Conservation (phyloP, 2,329 filamentous ascomycete genomes). For the Pseudogymnoascus pannorum region DNA sequence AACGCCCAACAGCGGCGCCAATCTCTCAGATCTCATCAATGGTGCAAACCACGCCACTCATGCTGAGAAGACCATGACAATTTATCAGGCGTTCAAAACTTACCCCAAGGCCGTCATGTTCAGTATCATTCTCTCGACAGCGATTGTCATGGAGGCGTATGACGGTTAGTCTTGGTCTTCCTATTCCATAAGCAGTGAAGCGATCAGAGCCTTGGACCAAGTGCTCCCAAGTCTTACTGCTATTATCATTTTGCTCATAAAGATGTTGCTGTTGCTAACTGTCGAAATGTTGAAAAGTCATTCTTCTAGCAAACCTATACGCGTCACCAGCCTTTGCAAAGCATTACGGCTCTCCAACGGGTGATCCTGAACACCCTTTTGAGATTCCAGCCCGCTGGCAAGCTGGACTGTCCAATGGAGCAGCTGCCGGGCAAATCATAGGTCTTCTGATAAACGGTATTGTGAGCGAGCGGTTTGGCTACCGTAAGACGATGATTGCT, state of each 20-base stretch:
- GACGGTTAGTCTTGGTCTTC: slow-evolving; percentile 22
- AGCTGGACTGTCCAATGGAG: slow-evolving; percentile 33
- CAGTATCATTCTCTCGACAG: slow-evolving; percentile 30
- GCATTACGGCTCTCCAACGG: slow-evolving; percentile 23
- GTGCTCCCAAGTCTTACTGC: slow-evolving; percentile 15
- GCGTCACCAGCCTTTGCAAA: background rate
- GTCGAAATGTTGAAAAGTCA: background rate
- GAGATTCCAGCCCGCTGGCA: slow-evolving; percentile 37
- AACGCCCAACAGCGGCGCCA: too few relatives aligned
- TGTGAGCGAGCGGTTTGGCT: slow-evolving; percentile 40
- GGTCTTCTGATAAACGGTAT: slow-evolving; percentile 36
- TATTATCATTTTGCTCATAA: slow-evolving; percentile 27
- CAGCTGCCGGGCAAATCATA: slow-evolving; percentile 32
- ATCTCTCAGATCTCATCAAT: background rate
- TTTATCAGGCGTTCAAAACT: background rate
- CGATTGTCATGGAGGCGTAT: slow-evolving; percentile 38
- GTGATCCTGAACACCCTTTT: slow-evolving; percentile 22
- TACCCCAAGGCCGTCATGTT: background rate
- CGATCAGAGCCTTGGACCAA: background rate
- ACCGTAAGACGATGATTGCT: slow-evolving; percentile 38
- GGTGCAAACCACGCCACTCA: background rate
- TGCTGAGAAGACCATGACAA: slow-evolving; percentile 10
- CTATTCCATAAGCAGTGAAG: background rate
- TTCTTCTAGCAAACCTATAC: background rate
- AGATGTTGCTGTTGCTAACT: background rate